Evolutionary conservation across 768 basidiomycete genomes (phyloP).

Genomic region (Lactarius vividus): DNA sequence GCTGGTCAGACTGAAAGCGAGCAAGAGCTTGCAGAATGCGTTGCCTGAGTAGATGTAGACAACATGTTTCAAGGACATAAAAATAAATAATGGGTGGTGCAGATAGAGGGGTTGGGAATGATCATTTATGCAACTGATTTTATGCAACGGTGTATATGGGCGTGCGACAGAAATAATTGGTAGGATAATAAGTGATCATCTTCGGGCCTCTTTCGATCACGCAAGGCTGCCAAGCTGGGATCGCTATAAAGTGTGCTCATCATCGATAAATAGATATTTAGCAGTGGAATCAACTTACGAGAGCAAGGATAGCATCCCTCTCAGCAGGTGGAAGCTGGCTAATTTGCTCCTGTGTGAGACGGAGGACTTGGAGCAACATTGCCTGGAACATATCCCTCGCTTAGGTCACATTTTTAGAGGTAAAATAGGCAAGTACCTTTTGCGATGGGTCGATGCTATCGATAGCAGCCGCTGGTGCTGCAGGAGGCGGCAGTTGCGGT

Average conservation of each 20-base stretch:
- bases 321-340: constrained; percentile 76
- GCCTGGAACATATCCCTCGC: constrained; percentile 41
- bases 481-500: constrained; percentile 37
- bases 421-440: constrained; percentile 23
- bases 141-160: neutral
- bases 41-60: constrained; percentile 36
- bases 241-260: constrained; percentile 4
- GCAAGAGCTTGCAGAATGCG: constrained; percentile 51
- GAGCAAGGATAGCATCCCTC: constrained; percentile 59
- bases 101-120: neutral
- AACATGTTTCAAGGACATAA: neutral
- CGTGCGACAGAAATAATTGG: neutral
- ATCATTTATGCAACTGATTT: neutral
- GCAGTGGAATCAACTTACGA: constrained; percentile 15
- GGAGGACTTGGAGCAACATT: constrained; percentile 85
- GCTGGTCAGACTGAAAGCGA: constrained; percentile 67
- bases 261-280: neutral
- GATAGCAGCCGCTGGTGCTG: constrained; percentile 33
- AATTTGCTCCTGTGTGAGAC: constrained; percentile 79
- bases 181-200: neutral
- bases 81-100: neutral
- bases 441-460: constrained; percentile 26
- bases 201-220: neutral
- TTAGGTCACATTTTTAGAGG: neutral
- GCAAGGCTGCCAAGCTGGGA: constrained; percentile 25